Base-by-base conservation (phyloP, 1,284 basidiomycete genomes). In the Malassezia psittaci region DNA sequence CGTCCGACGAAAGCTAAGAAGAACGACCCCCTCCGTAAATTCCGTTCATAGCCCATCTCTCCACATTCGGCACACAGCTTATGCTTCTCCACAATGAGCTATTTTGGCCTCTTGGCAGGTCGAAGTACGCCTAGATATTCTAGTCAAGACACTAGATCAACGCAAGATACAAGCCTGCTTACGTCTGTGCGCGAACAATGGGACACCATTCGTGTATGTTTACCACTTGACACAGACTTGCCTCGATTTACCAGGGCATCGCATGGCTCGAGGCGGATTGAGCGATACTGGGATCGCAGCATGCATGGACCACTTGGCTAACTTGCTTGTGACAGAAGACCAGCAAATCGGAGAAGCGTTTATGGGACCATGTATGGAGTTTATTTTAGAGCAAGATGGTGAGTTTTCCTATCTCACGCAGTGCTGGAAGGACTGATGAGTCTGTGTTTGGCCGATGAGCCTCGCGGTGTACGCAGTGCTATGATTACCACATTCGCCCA, bases 11-110 rank as follows among this genome's bases (percentile, higher is more conserved):
- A 21, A n/a, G 24, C 24, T 21, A 48, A 46, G 41, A 55, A 57
- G 44, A 34, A 24, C 15, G 55, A 57, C 47, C 55, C 55, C n/a
- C 46, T 57, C 24, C 42, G 43, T 21, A 47, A 51, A 9, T 57
- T 57, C 10, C 13, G 43, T 41, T 32, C 55, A 21, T 57, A 57
- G 55, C 40, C 29, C 13, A 41, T 16, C 13, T 19, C n/a, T 19
- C n/a, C 38, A 11, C 21, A 6, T 29, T 4, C 39, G 24, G 24
- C 7, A 29, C 24, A 29, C 24, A 29, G 24, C 24, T 11, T n/a
- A 10, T 16, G 48, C 32, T 36, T n/a, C 43, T 19, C n/a, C 18
- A n/a, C 42, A 7, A 52, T 44, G 19, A 44, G 16, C n/a, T 44
- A 5, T 40, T 32, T 10, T 37, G 24, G 37, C 10, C 16, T 9